Evolutionary conservation across 2,329 filamentous ascomycete genomes (phyloP).

Genomic region (Neofusicoccum umdonicola): DNA sequence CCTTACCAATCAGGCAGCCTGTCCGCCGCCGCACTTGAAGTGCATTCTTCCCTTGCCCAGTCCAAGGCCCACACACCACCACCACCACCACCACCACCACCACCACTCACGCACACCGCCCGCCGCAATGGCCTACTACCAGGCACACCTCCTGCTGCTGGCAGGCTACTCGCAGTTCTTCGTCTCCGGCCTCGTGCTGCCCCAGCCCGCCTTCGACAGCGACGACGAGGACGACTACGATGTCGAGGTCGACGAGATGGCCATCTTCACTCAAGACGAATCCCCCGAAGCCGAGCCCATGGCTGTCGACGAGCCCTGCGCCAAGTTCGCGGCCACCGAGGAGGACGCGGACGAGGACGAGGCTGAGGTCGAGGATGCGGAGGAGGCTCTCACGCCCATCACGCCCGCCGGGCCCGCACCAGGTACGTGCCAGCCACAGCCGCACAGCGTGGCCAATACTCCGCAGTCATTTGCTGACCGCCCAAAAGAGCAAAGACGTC

Average conservation of each 20-base stretch:
- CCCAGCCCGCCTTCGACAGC: not conserved
- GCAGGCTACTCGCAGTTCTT: constrained; percentile 18
- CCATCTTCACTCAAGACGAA: not conserved
- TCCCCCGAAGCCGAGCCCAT: not conserved
- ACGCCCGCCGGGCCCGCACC: not conserved
- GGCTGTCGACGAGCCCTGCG: constrained; percentile 1
- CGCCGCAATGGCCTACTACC: constrained; percentile 14
- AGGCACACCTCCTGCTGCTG: constrained; percentile 16
- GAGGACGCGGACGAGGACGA: not conserved
- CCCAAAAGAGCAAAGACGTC: constrained; percentile 1
- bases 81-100: not conserved
- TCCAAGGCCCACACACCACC: not conserved
- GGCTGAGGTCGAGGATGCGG: not conserved
- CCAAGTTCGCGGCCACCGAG: not conserved
- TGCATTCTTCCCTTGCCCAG: not conserved
- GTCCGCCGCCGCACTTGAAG: not conserved
- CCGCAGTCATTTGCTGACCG: not conserved
- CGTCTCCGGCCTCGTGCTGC: constrained; percentile 16
- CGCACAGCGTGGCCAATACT: not conserved
- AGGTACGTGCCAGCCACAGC: not conserved
- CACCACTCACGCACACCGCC: not conserved
- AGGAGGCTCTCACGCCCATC: not conserved
- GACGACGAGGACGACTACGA: not conserved
- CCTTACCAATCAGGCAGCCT: not conserved
- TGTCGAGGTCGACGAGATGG: not conserved